Base-by-base conservation (phyloP, 371 early-diverging fungal genomes). In the Mortierella sp. region DNA sequence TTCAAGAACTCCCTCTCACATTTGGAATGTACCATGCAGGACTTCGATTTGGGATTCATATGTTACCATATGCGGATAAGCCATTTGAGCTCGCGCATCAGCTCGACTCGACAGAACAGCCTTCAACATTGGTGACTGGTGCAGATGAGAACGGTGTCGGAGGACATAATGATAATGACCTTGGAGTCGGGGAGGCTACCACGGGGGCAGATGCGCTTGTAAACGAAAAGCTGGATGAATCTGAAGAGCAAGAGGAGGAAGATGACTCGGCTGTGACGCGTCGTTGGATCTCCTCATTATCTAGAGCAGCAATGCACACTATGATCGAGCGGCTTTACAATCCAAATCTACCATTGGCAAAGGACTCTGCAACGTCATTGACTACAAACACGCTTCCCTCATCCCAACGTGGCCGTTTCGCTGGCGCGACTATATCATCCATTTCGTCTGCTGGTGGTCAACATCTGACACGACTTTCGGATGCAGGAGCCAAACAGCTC, bases 1-100 rank as follows among this genome's bases (percentile, higher is more conserved):
- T 94, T 3, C 75, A 91, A 35, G 88, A 87, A 61, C 75, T 94
- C 13, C 93, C 94, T 8, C 90, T 90, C 68, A 89, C 91, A 32
- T 86, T 94, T 63, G 93, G 92, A 45, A 85, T 89, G 28, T 92
- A 92, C 72, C 83, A 88, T 49, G 86, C 85, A 34, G 85, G 87
- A 3, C 81, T 91, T 13, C 77, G 82, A 13, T 92, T 89, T 61
- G 84, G 84, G 13, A 74, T 89, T 19, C 84, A 87, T n/a, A 83
- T 86, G 3, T 77, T 92, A n/a, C 93, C 93, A 4, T 89, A 76
- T 71, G 67, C 86, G n/a, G 80, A 82, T 26, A 51, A 66, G 0
- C 61, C 65, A 2, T 72, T 76, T n/a, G 68, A 75, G 17, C 64
- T 54, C 35, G 19, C 58, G 29, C 67, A 64, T 28, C 68, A 63